Evolutionary conservation across 2,329 filamentous ascomycete species (phyloP), one percentile per base, ranked within the genome.

Genomic region (Cercospora zeina): DNA sequence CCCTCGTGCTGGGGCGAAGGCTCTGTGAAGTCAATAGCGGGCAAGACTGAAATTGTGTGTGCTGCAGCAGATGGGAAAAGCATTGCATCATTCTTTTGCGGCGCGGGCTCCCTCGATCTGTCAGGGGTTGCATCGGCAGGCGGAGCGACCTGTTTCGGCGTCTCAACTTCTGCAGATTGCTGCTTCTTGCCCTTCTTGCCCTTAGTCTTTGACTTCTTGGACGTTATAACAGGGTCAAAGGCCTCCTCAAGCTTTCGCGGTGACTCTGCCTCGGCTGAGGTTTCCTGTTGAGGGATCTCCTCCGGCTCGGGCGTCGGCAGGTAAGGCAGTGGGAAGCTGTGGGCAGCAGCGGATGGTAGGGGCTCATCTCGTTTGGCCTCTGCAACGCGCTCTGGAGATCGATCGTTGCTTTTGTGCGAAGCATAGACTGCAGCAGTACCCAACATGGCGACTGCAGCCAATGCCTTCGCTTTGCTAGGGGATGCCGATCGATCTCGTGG

Each of bases 181-280:
- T 45, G 51, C 31, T 65, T 69, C 62, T 71, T 71, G 49, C 65
- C 63, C 64, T 72, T 72, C 64, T 73, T 70, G 14, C 60, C 61
- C 36, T 68, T 68, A 58, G 67, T 67, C 39, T 65, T 65, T 13
- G 64, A 68, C 61, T 69, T 69, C 62, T 69, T 68, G 2, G 67
- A 63, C 14, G 65, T 60, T 33, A 16, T 24, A 10, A 54, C 49
- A 13, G 55, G 55, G 7, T 49, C 55, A 21, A 59, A 31, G 2
- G 50, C 60, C 8, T 58, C n/a, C 16, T 47, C 55, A 16, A 39
- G 42, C 33, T 58, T 47, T 13, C n/a, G 33, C 24, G 47, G 14
- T 10, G 56, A 19, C 31, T 58, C 45, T 19, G 24, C 31, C 31
- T 59, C 31, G 14, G 13, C 21, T 19, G 9, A 11, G 16, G n/a